Conservation (phyloP, 2,329 filamentous ascomycete genomes). For the Metarhizium album region DNA sequence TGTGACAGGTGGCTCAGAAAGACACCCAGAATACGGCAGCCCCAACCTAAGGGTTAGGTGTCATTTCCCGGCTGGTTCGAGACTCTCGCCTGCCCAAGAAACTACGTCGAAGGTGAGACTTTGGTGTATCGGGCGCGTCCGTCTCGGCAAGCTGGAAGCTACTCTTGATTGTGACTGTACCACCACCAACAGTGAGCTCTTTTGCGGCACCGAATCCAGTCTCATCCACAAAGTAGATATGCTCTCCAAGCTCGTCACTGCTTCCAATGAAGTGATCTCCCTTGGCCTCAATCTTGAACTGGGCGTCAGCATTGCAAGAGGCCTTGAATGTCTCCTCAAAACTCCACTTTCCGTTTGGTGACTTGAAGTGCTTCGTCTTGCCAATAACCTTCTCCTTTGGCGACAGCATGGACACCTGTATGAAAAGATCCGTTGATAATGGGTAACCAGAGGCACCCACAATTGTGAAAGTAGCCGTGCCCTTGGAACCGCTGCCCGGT, state of each 20-base stretch:
- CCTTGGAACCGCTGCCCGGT: constrained; percentile 50
- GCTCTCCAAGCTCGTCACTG: constrained; percentile 76
- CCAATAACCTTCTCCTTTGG: constrained; percentile 69
- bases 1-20: background rate
- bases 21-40: constrained; percentile 8
- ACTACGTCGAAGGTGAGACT: constrained; percentile 37
- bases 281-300: constrained; percentile 79
- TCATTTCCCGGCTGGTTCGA: constrained; percentile 32
- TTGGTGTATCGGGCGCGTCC: constrained; percentile 34
- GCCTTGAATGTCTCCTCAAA: constrained; percentile 76
- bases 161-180: constrained; percentile 63
- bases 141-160: constrained; percentile 50
- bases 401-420: constrained; percentile 56
- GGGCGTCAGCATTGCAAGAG: constrained; percentile 66
- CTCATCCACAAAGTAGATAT: constrained; percentile 86
- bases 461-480: constrained; percentile 71
- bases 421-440: constrained; percentile 64
- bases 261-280: constrained; percentile 77
- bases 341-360: constrained; percentile 49
- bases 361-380: constrained; percentile 88
- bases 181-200: constrained; percentile 61
- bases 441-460: constrained; percentile 72
- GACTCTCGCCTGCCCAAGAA: constrained; percentile 44
- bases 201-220: constrained; percentile 57
- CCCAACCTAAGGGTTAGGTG: constrained; percentile 23